These are phyloP conservation scores for Rhizophlyctis rosea DNA, from an alignment of 192 early-diverging fungal genomes.

Conservation along the genomic window DNA sequence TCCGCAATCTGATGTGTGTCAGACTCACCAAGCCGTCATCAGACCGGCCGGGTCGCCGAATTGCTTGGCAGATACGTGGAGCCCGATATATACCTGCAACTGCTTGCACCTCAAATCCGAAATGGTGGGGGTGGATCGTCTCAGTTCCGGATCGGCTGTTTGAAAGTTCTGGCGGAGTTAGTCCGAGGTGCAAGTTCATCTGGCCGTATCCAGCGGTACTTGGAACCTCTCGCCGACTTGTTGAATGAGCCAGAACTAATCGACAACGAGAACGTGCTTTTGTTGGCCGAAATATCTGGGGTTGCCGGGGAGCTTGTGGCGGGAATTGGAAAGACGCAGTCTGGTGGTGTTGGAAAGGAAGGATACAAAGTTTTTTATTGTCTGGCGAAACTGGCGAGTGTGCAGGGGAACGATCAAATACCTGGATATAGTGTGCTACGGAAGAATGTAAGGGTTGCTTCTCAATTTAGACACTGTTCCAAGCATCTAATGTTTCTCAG, in stretches of 20 bases:
- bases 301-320: constrained; percentile 33
- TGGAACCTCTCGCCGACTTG: constrained; percentile 9
- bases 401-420: constrained; percentile 32
- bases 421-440: constrained; percentile 24
- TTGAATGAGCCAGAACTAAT: constrained; percentile 40
- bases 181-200: constrained; percentile 28
- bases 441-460: no score
- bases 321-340: constrained; percentile 19
- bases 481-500: no score
- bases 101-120: constrained; percentile 34
- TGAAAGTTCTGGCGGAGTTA: constrained; percentile 30
- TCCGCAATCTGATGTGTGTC: background rate
- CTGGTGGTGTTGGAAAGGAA: constrained; percentile 11
- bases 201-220: constrained; percentile 2
- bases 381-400: constrained; percentile 31
- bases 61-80: constrained; percentile 43
- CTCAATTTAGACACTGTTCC: no score
- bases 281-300: constrained; percentile 33
- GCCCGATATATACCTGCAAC: constrained; percentile 37
- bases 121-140: constrained; percentile 32
- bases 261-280: constrained; percentile 38
- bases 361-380: constrained; percentile 35
- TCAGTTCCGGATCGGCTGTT: constrained; percentile 40
- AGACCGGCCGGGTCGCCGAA: constrained; percentile 31
- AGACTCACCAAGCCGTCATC: background rate